Conservation (phyloP, 75 land plant species). For the Pseudotsuga menziesii region DNA sequence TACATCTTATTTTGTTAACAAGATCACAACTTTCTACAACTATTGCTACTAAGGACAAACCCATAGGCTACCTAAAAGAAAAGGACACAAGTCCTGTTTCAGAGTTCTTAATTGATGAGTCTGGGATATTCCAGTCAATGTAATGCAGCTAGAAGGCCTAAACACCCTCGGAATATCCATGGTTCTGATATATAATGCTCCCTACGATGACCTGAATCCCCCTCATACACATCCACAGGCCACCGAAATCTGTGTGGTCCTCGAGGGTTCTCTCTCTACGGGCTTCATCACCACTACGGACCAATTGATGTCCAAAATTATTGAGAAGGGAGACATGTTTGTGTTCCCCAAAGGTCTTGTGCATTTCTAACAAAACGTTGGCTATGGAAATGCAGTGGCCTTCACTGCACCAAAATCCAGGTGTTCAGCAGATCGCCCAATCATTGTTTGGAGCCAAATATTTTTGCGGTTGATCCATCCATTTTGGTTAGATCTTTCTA, state of each 20-base stretch:
- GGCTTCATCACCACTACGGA: constrained; percentile 59
- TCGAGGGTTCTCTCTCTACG: constrained; percentile 39
- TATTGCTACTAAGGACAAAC: too few species aligned
- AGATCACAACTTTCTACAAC: too few species aligned
- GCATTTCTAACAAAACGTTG: constrained; percentile 62
- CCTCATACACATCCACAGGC: constrained; percentile 71
- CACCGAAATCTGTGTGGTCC: constrained; percentile 48
- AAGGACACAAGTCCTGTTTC: too few species aligned
- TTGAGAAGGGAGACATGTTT: constrained; percentile 45
- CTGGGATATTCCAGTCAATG: constrained; percentile 37
- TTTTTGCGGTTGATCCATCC: too few species aligned
- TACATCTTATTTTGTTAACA: too few species aligned
- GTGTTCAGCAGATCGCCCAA: too few species aligned
- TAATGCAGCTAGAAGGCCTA: constrained; percentile 31
- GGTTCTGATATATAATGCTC: constrained; percentile 30
- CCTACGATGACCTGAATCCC: constrained; percentile 39
- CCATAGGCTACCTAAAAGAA: too few species aligned
- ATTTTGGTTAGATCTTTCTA: constrained; percentile 2
- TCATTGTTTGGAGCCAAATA: too few species aligned
- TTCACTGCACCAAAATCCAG: constrained; percentile 41
- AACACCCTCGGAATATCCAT: constrained; percentile 51
- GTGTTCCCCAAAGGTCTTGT: constrained; percentile 54
- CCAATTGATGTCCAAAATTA: constrained; percentile 22
- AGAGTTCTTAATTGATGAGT: too few species aligned
- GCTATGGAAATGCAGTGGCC: constrained; percentile 21